These are phyloP conservation scores for Fusarium dlaminii DNA, from an alignment of 2,329 filamentous ascomycete species.

Conservation along the genomic window DNA sequence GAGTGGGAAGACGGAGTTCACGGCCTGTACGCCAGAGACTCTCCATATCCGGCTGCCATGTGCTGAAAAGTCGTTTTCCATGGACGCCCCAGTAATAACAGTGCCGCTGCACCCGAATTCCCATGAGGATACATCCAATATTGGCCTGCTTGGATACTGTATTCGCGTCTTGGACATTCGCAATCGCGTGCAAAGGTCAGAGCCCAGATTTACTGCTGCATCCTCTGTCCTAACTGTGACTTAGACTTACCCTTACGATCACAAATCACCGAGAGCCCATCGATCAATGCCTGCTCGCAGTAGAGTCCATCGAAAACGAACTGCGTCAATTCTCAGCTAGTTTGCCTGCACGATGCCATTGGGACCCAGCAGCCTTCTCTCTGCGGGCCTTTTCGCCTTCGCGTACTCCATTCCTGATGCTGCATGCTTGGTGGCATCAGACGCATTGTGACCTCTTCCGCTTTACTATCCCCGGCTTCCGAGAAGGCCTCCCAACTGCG, in stretches of 20 bases:
- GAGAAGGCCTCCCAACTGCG: conserved; percentile 1
- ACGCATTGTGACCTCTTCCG: conserved; percentile 39
- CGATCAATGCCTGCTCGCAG: not conserved
- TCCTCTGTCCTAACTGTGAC: accelerated
- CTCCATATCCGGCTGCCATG: conserved; percentile 8
- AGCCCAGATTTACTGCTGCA: accelerated
- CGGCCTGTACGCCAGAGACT: not conserved
- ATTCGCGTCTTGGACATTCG: conserved; percentile 13
- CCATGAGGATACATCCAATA: not conserved
- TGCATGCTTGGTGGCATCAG: conserved; percentile 42
- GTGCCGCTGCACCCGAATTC: not conserved
- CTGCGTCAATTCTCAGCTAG: not conserved
- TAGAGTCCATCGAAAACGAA: conserved; percentile 22
- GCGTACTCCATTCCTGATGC: conserved; percentile 36
- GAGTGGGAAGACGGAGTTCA: conserved; percentile 21
- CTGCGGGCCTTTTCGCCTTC: conserved; percentile 34
- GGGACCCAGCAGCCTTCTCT: conserved; percentile 31
- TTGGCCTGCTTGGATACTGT: conserved; percentile 16
- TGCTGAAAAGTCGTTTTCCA: conserved; percentile 6
- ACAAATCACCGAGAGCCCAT: conserved; percentile 32
- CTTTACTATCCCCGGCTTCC: conserved; percentile 32
- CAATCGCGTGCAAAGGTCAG: conserved; percentile 19
- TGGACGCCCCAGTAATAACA: not conserved
- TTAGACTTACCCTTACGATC: conserved; percentile 30
- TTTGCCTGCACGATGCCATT: not conserved